A percentile compares a stretch with the other conserved stretches of the same genome.
Evolutionary conservation across 306 rosid genomes (phyloP).

Genomic region (Trifolium pratense): DNA sequence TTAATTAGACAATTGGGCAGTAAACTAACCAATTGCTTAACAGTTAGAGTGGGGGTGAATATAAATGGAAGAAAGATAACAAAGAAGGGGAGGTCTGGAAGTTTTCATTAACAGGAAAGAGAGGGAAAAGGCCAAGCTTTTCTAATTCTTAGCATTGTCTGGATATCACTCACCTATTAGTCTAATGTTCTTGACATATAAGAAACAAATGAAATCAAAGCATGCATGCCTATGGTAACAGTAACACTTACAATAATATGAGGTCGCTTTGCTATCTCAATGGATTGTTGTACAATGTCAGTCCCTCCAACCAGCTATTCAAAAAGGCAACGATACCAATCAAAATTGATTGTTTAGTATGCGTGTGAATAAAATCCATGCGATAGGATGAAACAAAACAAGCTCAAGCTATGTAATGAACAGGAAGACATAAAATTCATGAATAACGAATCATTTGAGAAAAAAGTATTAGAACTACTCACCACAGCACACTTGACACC

Average conservation of each 20-base stretch:
- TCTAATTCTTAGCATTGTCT: neutral
- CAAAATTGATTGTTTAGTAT: constrained; percentile 1
- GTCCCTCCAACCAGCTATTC: constrained; percentile 87
- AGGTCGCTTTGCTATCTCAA: constrained; percentile 77
- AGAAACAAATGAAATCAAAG: constrained; percentile 28
- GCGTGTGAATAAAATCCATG: constrained; percentile 12
- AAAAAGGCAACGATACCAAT: constrained; percentile 40
- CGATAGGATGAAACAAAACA: constrained; percentile 13
- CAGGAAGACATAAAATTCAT: constrained; percentile 2
- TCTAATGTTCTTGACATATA: constrained; percentile 1
- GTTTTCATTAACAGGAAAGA: too few relatives aligned
- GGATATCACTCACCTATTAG: constrained; percentile 21
- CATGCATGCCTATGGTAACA: constrained; percentile 19
- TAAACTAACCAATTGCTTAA: too few relatives aligned
- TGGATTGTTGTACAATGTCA: constrained; percentile 67
- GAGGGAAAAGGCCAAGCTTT: too few relatives aligned
- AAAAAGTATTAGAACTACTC: constrained; percentile 57
- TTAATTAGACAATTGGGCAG: too few relatives aligned
- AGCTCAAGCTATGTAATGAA: constrained; percentile 20
- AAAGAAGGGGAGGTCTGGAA: too few relatives aligned
- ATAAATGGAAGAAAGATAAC: neutral
- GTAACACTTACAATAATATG: constrained; percentile 81
- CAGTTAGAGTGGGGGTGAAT: neutral
- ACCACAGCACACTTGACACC: constrained; percentile 91
- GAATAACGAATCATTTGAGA: neutral